These are phyloP conservation scores for Abelmoschus esculentus DNA, from an alignment of 345 rosid species.

Conservation along the genomic window DNA sequence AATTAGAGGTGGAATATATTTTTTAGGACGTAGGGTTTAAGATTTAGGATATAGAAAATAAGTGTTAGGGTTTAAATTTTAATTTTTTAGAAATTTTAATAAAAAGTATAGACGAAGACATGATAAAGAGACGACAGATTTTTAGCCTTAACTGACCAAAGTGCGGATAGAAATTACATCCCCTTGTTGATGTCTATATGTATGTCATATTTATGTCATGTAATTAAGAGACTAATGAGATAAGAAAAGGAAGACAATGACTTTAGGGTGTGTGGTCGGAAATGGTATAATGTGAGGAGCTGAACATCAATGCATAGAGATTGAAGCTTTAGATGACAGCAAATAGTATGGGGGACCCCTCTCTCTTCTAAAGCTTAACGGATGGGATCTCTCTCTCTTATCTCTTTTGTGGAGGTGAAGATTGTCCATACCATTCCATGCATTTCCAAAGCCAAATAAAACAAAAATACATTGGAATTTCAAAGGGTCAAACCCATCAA, in stretches of 20 bases:
- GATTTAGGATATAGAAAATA: too few species aligned
- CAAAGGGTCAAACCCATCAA: slow-evolving; percentile 16
- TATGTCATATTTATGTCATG: too few species aligned
- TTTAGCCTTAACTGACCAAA: background rate
- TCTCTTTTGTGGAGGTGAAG: slow-evolving; percentile 81
- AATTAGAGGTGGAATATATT: too few species aligned
- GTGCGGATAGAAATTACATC: background rate
- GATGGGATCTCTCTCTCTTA: too few species aligned
- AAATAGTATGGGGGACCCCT: slow-evolving; percentile 48
- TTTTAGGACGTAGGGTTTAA: too few species aligned
- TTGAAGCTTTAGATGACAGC: slow-evolving; percentile 26
- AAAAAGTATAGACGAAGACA: too few species aligned
- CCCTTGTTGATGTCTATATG: too few species aligned
- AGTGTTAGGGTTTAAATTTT: too few species aligned
- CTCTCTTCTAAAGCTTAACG: background rate
- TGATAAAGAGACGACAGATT: too few species aligned
- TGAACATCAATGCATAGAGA: slow-evolving; percentile 42
- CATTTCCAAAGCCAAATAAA: slow-evolving; percentile 16
- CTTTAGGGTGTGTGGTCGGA: slow-evolving; percentile 21
- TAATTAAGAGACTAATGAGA: background rate
- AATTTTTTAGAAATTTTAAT: too few species aligned
- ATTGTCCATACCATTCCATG: slow-evolving; percentile 34
- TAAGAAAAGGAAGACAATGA: background rate
- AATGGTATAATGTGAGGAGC: slow-evolving; percentile 25
- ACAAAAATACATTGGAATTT: slow-evolving; percentile 6